Base-by-base conservation (phyloP, 2,329 filamentous ascomycete genomes). In the Colletotrichum echinochloae region DNA sequence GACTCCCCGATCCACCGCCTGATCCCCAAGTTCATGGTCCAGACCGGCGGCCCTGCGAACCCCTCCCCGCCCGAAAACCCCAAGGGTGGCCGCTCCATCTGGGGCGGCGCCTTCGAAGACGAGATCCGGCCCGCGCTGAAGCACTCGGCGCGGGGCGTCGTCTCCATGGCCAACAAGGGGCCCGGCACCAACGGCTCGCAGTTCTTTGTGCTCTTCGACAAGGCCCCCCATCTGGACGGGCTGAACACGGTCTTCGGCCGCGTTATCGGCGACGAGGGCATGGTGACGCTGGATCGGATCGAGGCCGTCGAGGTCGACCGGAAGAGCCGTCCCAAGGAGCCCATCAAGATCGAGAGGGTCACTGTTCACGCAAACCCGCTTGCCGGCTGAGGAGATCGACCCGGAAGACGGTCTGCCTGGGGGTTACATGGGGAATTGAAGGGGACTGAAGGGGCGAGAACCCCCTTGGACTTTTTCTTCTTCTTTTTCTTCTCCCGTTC, bases 191-290 rank as follows among this genome's bases (percentile, higher is more conserved):
- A 94, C 77, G 91, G 90, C 20, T 92, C 89, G 59, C 93, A 97
- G 79, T 97, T 96, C 82, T 97, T 95, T 79, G 85, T 96, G 71
- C 89, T 91, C 1, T 92, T 94, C 75, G 92, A 92, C 70, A 90
- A 92, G 74, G 92, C 93, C 33, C 88, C 92, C 46, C 94, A 96
- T 81, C 83, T 97, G 51, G 94, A 96, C 79, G 93, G 93, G 5
- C 88, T 94, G 78, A 96, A 96, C 78, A 95, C 93, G 0, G 91
- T 95, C 2, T 95, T 97, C 81, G 93, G 93, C 14, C 90, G 91
- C 79, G 84, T 95, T 41, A 84, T 91, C 66, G 90, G 88, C 46
- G 90, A 91, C 74, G 89, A 90, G 54, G 86, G 88, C 66, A 76
- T 90, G 57, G 88, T 84, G 44, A 92, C 91, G 6, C 81, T 96